Base-by-base conservation (phyloP, 768 basidiomycete genomes). In the Lactarius sanguifluus region DNA sequence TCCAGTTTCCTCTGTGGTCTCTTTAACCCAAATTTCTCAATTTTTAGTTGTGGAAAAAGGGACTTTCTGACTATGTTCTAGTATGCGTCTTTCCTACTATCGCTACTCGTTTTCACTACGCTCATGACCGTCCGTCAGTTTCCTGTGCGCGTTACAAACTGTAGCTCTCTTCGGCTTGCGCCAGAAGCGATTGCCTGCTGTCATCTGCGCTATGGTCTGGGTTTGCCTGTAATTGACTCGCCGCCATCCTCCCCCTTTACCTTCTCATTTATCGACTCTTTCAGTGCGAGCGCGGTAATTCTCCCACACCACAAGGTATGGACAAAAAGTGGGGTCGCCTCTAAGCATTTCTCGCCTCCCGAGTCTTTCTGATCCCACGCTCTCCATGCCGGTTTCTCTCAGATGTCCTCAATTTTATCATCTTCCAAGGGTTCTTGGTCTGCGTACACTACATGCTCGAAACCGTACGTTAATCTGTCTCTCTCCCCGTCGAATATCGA, bases 341-440 rank as follows among this genome's bases (percentile, higher is more conserved):
- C 45, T 23, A 23, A 10, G 20, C 52, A 62, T 50, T 38, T 30
- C 57, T 52, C 5, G 9, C 34, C 62, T 54, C 60, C 12, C 30
- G 36, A 12, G 34, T 55, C n/a, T n/a, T 45, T 45, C 60, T 71
- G 28, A 73, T 54, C 20, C 56, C 62, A n/a, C 30, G 23, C 30
- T 57, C 32, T 25, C 56, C 57, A 45, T 50, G 36, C 12, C 10
- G 1, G 3, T 32, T 18, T 36, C 47, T 41, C 12, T 57, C 68
- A 87, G 86, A 82, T 72, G 79, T 87, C 75, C 81, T 90, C 71
- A 86, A 88, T 77, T 90, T 91, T 71, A 75, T 88, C 61, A 72
- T 91, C n/a, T 96, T 90, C 75, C 90, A 94, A 67, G 81, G 78
- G 4, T 94, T 96, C 76, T 77, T 96, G 66, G 83, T 95, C 23